These are phyloP conservation scores for Eucalyptus melliodora DNA, from an alignment of 345 rosid genomes.

Conservation along the genomic window DNA sequence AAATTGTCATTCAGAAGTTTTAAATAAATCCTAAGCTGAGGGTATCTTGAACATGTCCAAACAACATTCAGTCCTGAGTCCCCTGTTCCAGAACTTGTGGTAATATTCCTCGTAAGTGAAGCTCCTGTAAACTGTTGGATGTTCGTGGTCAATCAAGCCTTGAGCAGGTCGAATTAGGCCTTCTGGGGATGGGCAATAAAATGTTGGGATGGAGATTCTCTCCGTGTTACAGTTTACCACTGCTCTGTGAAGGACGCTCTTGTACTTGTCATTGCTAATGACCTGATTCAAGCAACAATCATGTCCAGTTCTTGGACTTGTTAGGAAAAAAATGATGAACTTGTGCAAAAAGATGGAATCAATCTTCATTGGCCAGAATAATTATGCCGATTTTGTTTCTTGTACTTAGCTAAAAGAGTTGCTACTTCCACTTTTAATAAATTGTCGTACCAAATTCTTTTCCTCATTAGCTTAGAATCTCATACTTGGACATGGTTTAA, in stretches of 20 bases:
- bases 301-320: background rate
- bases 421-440: background rate
- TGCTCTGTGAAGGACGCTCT: constrained; percentile 38
- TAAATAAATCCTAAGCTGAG: background rate
- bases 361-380: background rate
- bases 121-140: constrained; percentile 11
- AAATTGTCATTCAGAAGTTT: no score
- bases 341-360: background rate
- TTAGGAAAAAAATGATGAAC: background rate
- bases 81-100: constrained; percentile 47
- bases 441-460: background rate
- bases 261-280: constrained; percentile 31
- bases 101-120: constrained; percentile 45
- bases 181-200: constrained; percentile 29
- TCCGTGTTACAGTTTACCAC: constrained; percentile 16
- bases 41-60: constrained; percentile 39
- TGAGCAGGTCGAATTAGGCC: constrained; percentile 18
- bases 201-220: constrained; percentile 27
- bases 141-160: constrained; percentile 1
- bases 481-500: background rate
- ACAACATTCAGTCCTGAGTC: constrained; percentile 39
- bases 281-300: background rate
- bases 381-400: background rate
- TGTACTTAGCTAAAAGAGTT: background rate
- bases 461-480: background rate